A percentile compares a stretch with the other conserved stretches of the same genome.
Conservation (phyloP, 305 asterid genomes). For the Fraxinus baroniana region DNA sequence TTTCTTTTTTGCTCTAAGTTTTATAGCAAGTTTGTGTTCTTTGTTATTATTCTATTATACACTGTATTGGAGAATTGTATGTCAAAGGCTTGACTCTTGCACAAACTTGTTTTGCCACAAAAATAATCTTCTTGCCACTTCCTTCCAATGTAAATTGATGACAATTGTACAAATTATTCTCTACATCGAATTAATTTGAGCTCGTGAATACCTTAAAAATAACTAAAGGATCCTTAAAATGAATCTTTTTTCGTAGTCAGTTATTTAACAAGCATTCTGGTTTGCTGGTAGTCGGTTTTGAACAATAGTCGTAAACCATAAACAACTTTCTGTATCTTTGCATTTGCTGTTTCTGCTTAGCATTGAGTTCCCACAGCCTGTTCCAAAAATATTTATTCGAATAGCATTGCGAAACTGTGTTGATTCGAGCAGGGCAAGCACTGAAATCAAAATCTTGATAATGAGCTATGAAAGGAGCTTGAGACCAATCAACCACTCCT, state of each 20-base stretch:
- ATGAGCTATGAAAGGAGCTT: constrained; percentile 39
- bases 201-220: neutral
- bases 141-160: neutral
- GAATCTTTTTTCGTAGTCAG: neutral
- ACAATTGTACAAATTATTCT: neutral
- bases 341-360: constrained; percentile 22
- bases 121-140: neutral
- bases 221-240: neutral
- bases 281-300: neutral
- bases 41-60: neutral
- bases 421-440: constrained; percentile 24
- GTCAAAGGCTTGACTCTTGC: neutral
- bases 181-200: neutral
- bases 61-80: neutral
- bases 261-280: neutral
- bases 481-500: constrained; percentile 39
- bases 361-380: constrained; percentile 18
- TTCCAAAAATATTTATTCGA: constrained; percentile 33
- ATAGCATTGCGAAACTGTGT: neutral
- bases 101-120: neutral
- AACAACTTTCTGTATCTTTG: neutral
- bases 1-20: neutral
- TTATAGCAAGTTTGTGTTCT: neutral
- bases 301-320: constrained; percentile 15
- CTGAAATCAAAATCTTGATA: constrained; percentile 31